phyloP scores from a whole-genome alignment of 2,329 filamentous ascomycete genomes.

The Akanthomyces muscarius region DNA sequence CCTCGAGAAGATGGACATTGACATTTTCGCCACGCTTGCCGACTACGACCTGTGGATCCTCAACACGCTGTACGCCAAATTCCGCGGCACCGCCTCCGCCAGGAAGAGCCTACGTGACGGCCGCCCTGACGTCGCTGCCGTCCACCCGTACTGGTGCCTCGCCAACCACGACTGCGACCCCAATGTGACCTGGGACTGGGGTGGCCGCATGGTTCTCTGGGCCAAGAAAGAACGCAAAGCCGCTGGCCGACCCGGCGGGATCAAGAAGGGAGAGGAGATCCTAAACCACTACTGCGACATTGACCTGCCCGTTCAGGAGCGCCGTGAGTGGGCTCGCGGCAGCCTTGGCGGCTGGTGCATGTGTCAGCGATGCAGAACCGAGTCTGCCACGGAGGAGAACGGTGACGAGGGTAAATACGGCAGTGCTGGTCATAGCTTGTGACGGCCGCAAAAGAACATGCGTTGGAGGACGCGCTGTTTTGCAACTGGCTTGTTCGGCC shows the following conservation, averaged over 20 bases:
- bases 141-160: conserved; percentile 93
- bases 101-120: conserved; percentile 72
- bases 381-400: conserved; percentile 42
- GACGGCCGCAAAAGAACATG: neutral
- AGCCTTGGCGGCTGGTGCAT: conserved; percentile 86
- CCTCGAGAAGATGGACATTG: conserved; percentile 79
- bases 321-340: conserved; percentile 84
- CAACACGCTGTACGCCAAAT: conserved; percentile 90
- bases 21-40: conserved; percentile 60
- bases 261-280: conserved; percentile 78
- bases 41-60: conserved; percentile 75
- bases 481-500: neutral
- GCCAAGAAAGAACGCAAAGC: conserved; percentile 55
- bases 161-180: conserved; percentile 96
- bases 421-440: neutral
- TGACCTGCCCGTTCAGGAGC: conserved; percentile 67
- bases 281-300: conserved; percentile 95
- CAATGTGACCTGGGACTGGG: conserved; percentile 93
- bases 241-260: conserved; percentile 51
- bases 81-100: conserved; percentile 87
- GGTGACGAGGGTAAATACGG: neutral
- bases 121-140: conserved; percentile 84
- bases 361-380: conserved; percentile 76
- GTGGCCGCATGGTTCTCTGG: conserved; percentile 69
- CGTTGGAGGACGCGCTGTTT: neutral